Base-by-base conservation (phyloP, 345 rosid species). In the Luvunga scandens region DNA sequence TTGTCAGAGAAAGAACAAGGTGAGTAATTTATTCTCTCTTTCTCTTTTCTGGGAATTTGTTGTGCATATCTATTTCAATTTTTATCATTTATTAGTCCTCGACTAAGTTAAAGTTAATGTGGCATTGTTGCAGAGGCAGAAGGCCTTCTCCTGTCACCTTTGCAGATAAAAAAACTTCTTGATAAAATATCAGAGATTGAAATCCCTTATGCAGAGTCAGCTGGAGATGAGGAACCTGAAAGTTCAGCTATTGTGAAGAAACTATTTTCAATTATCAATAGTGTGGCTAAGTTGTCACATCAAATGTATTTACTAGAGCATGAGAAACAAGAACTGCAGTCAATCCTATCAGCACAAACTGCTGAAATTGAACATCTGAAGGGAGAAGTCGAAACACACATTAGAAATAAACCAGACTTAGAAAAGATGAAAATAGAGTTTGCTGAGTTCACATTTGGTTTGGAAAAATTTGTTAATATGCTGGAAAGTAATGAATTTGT, bases 351-450 rank as follows among this genome's bases (percentile, higher is more conserved):
- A 34, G 69, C 48, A 71, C 86, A 88, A 75, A 80, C 78, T 86
- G 83, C 83, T 82, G 91, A 89, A 86, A 87, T 86, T 80, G 91
- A 92, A 77, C 86, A 82, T 78, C 80, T 95, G 72, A 88, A 77
- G 85, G 88, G 82, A 72, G 89, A 84, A 69, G 81, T 85, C 62
- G 91, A 77, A 82, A 80, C 48, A 21, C 69, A 86, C 42, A 63
- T 36, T 69, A 77, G 68, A 48, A 73, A 80, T 65, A 82, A 81
- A 72, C 67, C 78, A 74, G 91, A 89, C 69, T 75, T 77, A 25
- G 94, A 88, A 81, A 79, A 76, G 84, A 80, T 78, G 72, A 90
- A 88, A 73, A 76, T 65, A 24, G 97, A 95, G 80, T 72, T 89
- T 50, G 83, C 86, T 22, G 87, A 86, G 79, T 76, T 88, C 66